Conservation (phyloP, 306 rosid species). For the Carpinus fangiana region DNA sequence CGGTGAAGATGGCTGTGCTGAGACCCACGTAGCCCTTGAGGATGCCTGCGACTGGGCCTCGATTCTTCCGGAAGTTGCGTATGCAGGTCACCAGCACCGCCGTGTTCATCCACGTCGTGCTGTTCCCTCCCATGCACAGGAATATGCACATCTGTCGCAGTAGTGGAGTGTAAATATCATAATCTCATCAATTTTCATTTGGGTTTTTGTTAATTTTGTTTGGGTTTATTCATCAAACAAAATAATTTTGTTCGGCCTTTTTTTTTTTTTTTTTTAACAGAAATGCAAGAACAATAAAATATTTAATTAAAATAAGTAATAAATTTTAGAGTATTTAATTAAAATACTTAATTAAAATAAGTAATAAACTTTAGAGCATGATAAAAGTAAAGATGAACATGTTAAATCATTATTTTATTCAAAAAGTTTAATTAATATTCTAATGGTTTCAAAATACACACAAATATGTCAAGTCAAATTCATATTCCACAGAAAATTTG, state of each 20-base stretch:
- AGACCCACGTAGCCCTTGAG: slow-evolving; percentile 80
- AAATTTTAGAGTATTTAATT: no score
- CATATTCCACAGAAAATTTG: background rate
- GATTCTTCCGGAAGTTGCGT: slow-evolving; percentile 67
- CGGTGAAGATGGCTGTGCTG: slow-evolving; percentile 94
- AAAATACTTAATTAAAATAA: no score
- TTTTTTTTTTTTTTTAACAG: background rate
- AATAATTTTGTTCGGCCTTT: background rate
- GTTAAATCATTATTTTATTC: no score
- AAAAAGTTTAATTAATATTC: no score
- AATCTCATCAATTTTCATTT: background rate
- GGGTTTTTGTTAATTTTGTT: background rate
- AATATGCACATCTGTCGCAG: slow-evolving; percentile 68
- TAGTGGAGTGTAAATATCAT: background rate
- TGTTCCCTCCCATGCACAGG: slow-evolving; percentile 91
- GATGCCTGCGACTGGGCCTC: slow-evolving; percentile 89
- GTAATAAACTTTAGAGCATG: no score
- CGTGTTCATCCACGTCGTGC: slow-evolving; percentile 99
- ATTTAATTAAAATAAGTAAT: no score
- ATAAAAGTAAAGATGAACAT: no score
- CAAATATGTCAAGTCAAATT: no score
- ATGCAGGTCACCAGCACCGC: slow-evolving; percentile 82
- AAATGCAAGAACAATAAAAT: no score
- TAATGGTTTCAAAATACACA: no score
- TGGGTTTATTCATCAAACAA: no score